A percentile compares a stretch with the other conserved stretches of the same genome.
Evolutionary conservation across 108 stramenopile species (phyloP).

Genomic region (Pseudonitzschia multiseries): DNA sequence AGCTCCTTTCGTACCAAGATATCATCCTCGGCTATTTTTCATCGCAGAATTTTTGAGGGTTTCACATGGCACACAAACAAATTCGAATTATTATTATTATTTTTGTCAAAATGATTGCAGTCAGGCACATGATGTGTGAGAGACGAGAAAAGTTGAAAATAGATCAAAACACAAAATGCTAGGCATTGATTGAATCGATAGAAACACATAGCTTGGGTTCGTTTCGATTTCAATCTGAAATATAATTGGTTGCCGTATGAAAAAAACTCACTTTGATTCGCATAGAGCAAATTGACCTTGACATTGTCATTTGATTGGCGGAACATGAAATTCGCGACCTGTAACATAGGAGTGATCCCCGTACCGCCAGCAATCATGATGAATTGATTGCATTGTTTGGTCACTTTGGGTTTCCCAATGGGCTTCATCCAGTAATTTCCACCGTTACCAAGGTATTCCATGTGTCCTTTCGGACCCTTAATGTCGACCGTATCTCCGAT

Average conservation of each 20-base stretch:
- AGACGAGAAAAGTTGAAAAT: too few species aligned
- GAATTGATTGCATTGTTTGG: slow-evolving; percentile 63
- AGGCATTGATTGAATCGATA: too few species aligned
- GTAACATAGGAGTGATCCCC: slow-evolving; percentile 98
- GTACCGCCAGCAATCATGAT: slow-evolving; percentile 99
- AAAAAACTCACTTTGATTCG: slow-evolving; percentile 67
- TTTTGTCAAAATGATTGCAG: too few species aligned
- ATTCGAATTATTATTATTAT: too few species aligned
- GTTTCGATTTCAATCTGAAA: not conserved
- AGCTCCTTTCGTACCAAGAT: slow-evolving; percentile 91
- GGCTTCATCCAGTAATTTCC: slow-evolving; percentile 75
- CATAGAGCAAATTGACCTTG: slow-evolving; percentile 79
- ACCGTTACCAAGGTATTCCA: slow-evolving; percentile 62
- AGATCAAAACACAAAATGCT: too few species aligned
- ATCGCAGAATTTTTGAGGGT: not conserved
- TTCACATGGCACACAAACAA: not conserved
- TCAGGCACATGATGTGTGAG: too few species aligned
- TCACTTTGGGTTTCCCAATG: slow-evolving; percentile 63
- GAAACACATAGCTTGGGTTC: not conserved
- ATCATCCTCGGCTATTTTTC: slow-evolving; percentile 80
- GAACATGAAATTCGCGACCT: slow-evolving; percentile 79
- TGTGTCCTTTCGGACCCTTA: slow-evolving; percentile 88
- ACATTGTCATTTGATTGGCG: slow-evolving; percentile 48
- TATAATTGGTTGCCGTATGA: not conserved
- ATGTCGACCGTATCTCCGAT: slow-evolving; percentile 88